phyloP scores from a whole-genome alignment of 2,329 filamentous ascomycete genomes.

The Sordariomycetes sp. region DNA sequence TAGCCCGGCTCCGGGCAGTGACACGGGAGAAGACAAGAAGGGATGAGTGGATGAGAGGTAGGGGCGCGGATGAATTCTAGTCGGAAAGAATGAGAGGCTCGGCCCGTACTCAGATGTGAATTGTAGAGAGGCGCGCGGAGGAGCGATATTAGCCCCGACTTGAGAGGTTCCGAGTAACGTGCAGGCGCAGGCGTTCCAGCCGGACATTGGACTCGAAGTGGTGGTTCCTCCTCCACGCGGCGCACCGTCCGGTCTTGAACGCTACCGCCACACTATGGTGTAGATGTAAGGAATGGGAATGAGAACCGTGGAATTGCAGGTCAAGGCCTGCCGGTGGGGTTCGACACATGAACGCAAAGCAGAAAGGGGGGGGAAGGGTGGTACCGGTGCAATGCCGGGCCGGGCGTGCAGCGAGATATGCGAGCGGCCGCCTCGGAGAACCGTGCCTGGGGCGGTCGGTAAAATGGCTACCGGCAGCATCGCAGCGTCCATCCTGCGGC shows the following conservation, averaged over 20 bases:
- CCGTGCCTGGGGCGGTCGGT: not conserved
- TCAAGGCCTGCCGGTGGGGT: not conserved
- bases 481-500: not conserved
- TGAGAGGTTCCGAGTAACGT: too few relatives aligned
- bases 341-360: not conserved
- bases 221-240: not conserved
- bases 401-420: not conserved
- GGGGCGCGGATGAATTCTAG: not conserved
- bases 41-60: not conserved
- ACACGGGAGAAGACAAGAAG: not conserved
- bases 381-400: not conserved
- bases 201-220: not conserved
- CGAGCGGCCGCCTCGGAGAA: not conserved
- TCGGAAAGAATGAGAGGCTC: too few relatives aligned
- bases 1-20: not conserved
- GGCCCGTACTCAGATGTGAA: too few relatives aligned
- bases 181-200: not conserved
- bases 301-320: not conserved
- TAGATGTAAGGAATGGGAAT: not conserved
- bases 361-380: not conserved
- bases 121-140: not conserved
- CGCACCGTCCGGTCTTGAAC: not conserved
- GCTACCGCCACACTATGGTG: not conserved
- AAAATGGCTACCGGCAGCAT: not conserved
- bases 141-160: not conserved